Percentiles rank a stretch among this genome's conserved stretches.
Conservation (phyloP, 331 rosid genomes). For the Quercus lobata region DNA sequence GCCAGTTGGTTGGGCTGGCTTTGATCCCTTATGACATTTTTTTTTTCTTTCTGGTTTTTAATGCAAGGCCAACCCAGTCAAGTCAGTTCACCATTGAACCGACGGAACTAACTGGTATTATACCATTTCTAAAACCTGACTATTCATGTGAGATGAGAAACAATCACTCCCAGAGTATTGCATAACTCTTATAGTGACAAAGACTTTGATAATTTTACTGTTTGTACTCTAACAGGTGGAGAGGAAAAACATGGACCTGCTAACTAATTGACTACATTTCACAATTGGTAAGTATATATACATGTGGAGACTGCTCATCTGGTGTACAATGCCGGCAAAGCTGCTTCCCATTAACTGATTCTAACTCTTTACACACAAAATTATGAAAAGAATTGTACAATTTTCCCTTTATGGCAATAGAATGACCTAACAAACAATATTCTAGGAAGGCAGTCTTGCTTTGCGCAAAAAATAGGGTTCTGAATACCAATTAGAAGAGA, state of each 20-base stretch:
- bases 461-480: conserved; percentile 50
- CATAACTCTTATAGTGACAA: neutral
- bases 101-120: no score
- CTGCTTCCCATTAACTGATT: conserved; percentile 48
- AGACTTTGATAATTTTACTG: neutral
- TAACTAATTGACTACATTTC: conserved; percentile 1
- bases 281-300: neutral
- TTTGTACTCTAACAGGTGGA: neutral
- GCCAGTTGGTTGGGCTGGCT: no score
- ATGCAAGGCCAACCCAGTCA: no score
- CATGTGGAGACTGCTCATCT: conserved; percentile 1
- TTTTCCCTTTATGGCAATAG: conserved; percentile 24
- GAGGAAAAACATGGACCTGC: neutral
- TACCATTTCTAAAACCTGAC: no score
- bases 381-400: conserved; percentile 41
- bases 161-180: no score
- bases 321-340: conserved; percentile 29
- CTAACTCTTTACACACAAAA: conserved; percentile 54
- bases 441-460: conserved; percentile 40
- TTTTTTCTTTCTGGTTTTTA: no score
- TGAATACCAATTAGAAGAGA: conserved; percentile 38
- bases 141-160: no score
- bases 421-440: conserved; percentile 34
- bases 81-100: no score
- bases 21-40: no score